Conservation (phyloP, 2,329 filamentous ascomycete species). For the Colletotrichum tabaci region DNA sequence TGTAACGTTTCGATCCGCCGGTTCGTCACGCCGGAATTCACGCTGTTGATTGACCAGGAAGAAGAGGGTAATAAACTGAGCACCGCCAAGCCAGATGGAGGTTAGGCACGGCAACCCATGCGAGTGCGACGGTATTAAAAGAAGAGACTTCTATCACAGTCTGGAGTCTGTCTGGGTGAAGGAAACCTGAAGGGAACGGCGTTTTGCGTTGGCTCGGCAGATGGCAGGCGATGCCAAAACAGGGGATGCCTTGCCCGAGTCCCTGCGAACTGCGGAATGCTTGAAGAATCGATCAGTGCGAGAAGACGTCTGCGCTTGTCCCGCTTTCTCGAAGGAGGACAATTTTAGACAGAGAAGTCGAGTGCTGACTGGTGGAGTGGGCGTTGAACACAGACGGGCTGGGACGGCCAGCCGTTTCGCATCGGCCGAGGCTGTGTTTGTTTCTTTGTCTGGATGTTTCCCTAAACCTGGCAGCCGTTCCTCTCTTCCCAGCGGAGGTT, state of each 20-base stretch:
- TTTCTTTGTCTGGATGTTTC: conserved; percentile 37
- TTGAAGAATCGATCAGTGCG: conserved; percentile 27
- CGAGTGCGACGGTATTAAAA: conserved; percentile 35
- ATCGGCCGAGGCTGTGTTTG: conserved; percentile 39
- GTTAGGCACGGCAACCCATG: conserved; percentile 36
- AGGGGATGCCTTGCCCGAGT: conserved; percentile 30
- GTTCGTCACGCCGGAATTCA: conserved; percentile 37
- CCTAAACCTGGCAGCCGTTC: background rate
- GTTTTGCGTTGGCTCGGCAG: conserved; percentile 43
- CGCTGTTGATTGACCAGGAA: conserved; percentile 16
- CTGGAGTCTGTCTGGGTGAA: conserved; percentile 34
- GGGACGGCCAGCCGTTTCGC: conserved; percentile 37
- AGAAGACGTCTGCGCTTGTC: conserved; percentile 29
- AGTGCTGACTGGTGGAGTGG: conserved; percentile 13
- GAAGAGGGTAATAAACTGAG: conserved; percentile 6
- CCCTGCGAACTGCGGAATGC: conserved; percentile 4
- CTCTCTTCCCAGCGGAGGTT: background rate
- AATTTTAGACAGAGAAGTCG: background rate
- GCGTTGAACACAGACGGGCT: conserved; percentile 11
- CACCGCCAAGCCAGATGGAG: conserved; percentile 17
- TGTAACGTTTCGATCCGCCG: conserved; percentile 25
- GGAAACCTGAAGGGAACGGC: conserved; percentile 34
- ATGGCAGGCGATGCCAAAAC: conserved; percentile 15
- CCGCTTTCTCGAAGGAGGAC: conserved; percentile 9
- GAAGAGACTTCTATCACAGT: conserved; percentile 32